Conservation (phyloP, 108 stramenopile species). For the Cyclotella sp. region DNA sequence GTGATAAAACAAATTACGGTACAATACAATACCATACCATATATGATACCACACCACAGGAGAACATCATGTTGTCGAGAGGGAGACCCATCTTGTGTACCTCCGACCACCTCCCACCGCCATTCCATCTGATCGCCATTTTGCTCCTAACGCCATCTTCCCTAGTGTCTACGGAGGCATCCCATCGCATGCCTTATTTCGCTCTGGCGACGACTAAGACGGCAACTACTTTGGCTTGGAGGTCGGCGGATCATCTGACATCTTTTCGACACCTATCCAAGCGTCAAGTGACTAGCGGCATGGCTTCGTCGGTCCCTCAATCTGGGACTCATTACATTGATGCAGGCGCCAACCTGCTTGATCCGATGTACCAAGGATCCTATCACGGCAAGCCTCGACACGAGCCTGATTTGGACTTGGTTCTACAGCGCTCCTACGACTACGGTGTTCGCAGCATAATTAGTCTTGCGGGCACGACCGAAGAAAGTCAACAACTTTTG, state of each 20-base stretch:
- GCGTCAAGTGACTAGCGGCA: background rate
- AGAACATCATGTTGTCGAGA: no score
- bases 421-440: conserved; percentile 79
- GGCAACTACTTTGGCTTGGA: conserved; percentile 5
- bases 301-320: background rate
- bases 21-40: no score
- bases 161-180: background rate
- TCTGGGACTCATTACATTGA: conserved; percentile 66
- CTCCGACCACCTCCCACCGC: no score
- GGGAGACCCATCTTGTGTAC: no score
- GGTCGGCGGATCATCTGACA: background rate
- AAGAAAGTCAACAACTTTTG: conserved; percentile 64
- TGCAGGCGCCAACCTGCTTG: conserved; percentile 95
- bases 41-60: no score
- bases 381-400: conserved; percentile 88
- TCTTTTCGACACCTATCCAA: background rate
- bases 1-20: no score
- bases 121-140: background rate
- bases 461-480: conserved; percentile 77
- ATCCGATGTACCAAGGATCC: conserved; percentile 82
- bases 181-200: background rate
- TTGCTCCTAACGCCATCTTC: background rate
- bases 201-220: background rate
- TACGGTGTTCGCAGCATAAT: conserved; percentile 73
- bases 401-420: conserved; percentile 84